Conservation (phyloP, 306 rosid species). For the Trifolium dubium region DNA sequence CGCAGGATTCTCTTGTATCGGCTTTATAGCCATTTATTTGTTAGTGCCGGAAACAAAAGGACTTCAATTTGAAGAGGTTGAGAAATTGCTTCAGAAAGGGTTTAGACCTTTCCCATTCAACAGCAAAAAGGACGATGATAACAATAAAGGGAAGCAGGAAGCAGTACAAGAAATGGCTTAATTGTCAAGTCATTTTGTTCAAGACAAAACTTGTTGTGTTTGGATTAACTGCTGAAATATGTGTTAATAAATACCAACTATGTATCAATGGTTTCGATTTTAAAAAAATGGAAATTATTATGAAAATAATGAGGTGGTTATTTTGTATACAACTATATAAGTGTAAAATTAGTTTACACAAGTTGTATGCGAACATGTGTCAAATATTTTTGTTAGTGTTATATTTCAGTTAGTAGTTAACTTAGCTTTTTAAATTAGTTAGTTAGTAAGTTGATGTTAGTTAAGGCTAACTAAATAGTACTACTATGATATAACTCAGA, state of each 20-base stretch:
- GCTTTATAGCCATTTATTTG: slow-evolving; percentile 55
- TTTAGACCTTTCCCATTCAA: slow-evolving; percentile 46
- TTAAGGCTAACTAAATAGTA: too few species aligned
- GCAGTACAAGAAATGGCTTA: slow-evolving; percentile 16
- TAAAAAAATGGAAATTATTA: background rate
- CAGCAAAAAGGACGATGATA: slow-evolving; percentile 12
- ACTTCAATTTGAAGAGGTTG: slow-evolving; percentile 66
- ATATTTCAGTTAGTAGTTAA: background rate
- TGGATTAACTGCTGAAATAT: slow-evolving; percentile 20
- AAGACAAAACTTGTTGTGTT: background rate
- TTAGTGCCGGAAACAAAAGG: slow-evolving; percentile 77
- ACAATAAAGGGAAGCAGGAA: slow-evolving; percentile 19
- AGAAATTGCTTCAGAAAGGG: slow-evolving; percentile 63
- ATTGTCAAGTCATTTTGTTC: background rate
- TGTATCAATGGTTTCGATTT: background rate
- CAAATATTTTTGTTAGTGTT: background rate
- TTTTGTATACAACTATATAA: background rate
- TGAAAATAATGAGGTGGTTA: background rate
- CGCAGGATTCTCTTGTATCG: slow-evolving; percentile 63
- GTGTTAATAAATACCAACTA: background rate
- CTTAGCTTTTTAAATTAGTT: background rate
- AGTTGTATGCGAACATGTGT: background rate
- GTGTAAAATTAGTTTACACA: background rate
- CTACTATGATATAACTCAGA: too few species aligned
- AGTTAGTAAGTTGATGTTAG: too few species aligned